A percentile compares a stretch with the other conserved stretches of the same genome.
phyloP scores from a whole-genome alignment of 1,139 yeast species.

The Scheffersomyces cryptocercus region DNA sequence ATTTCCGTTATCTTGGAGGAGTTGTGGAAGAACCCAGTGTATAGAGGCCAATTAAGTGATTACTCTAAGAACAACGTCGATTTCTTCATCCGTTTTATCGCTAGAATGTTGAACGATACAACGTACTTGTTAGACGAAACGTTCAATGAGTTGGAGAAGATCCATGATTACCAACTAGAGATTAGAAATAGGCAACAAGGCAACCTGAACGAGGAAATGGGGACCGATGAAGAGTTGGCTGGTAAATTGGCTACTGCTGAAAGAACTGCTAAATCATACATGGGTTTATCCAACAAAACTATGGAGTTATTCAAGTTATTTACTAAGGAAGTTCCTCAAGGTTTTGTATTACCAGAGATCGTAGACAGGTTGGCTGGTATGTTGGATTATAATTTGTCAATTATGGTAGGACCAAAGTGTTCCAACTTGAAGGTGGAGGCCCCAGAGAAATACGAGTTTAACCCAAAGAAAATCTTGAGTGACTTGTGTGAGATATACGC shows the following conservation, averaged over 20 bases:
- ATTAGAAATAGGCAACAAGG: slow-evolving; percentile 36
- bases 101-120: slow-evolving; percentile 91
- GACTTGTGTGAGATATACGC: slow-evolving; percentile 75
- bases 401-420: slow-evolving; percentile 94
- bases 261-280: slow-evolving; percentile 75
- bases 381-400: slow-evolving; percentile 88
- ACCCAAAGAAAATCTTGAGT: slow-evolving; percentile 71
- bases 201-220: slow-evolving; percentile 47
- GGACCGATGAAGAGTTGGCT: slow-evolving; percentile 60
- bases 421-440: slow-evolving; percentile 80
- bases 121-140: slow-evolving; percentile 92
- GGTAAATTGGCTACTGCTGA: slow-evolving; percentile 63
- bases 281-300: slow-evolving; percentile 83
- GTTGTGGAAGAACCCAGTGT: slow-evolving; percentile 74
- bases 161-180: slow-evolving; percentile 73
- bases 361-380: slow-evolving; percentile 93
- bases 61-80: slow-evolving; percentile 71
- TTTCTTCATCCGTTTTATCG: slow-evolving; percentile 88
- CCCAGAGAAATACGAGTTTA: slow-evolving; percentile 82
- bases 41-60: slow-evolving; percentile 64
- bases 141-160: slow-evolving; percentile 71
- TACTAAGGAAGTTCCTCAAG: slow-evolving; percentile 82
- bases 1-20: slow-evolving; percentile 81
- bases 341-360: slow-evolving; percentile 85
- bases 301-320: slow-evolving; percentile 76